Percentiles rank a stretch among this genome's conserved stretches.
These are phyloP conservation scores for Ceratocystis destructans DNA, from an alignment of 2,329 filamentous ascomycete genomes.

Conservation along the genomic window DNA sequence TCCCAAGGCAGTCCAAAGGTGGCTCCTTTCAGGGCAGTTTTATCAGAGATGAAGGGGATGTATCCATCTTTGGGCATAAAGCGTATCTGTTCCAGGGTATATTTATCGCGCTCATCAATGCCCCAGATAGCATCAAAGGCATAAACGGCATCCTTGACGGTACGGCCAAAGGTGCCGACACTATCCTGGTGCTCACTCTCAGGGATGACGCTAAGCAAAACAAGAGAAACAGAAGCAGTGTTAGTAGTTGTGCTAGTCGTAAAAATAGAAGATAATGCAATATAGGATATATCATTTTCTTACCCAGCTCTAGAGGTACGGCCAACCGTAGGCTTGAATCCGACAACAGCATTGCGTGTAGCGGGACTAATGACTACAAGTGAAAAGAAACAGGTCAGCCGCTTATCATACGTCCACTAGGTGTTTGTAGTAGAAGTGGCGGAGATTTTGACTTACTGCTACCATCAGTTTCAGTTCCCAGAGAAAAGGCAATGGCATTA, in stretches of 20 bases:
- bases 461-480: conserved; percentile 64
- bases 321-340: conserved; percentile 64
- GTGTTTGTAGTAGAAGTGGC: background rate
- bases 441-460: conserved; percentile 31
- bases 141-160: conserved; percentile 53
- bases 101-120: conserved; percentile 48
- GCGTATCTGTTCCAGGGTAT: conserved; percentile 44
- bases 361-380: conserved; percentile 52
- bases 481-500: conserved; percentile 47
- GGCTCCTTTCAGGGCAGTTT: conserved; percentile 42
- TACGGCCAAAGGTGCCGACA: conserved; percentile 53
- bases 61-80: conserved; percentile 44
- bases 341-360: conserved; percentile 53
- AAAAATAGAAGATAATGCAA: background rate
- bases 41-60: conserved; percentile 40
- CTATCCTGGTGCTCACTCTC: conserved; percentile 55
- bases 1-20: conserved; percentile 59
- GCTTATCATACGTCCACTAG: background rate
- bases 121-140: conserved; percentile 56
- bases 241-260: background rate
- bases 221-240: background rate
- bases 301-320: conserved; percentile 46
- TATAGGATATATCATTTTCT: background rate
- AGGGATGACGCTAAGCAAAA: conserved; percentile 39
- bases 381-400: too few species aligned